phyloP scores from a whole-genome alignment of 805 yeast species.

The Yamadazyma sp. region DNA sequence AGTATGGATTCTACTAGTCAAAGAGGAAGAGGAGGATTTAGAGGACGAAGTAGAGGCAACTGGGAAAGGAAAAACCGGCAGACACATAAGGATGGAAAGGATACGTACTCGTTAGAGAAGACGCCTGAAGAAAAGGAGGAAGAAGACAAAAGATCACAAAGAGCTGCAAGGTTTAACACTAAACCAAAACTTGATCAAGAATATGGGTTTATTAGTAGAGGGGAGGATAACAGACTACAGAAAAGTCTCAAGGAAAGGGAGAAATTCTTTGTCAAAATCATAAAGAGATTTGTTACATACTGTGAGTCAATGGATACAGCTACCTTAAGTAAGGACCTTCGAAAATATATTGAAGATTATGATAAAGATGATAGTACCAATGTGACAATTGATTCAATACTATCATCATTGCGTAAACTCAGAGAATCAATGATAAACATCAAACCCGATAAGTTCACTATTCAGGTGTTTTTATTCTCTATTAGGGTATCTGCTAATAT shows the following conservation, averaged over 20 bases:
- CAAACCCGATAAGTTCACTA: conserved; percentile 35
- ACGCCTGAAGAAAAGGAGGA: neutral
- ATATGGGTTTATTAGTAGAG: conserved; percentile 60
- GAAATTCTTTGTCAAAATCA: conserved; percentile 37
- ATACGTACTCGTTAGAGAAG: neutral
- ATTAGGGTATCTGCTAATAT: conserved; percentile 41
- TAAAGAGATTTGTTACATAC: conserved; percentile 24
- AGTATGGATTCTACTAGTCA: neutral
- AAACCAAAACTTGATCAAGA: conserved; percentile 13
- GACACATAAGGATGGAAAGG: neutral
- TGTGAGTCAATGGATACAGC: conserved; percentile 18
- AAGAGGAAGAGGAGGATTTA: neutral
- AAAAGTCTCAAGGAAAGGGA: conserved; percentile 40
- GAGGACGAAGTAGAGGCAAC: conserved; percentile 1
- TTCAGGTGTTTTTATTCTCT: conserved; percentile 47
- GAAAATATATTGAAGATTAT: neutral
- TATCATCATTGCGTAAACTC: conserved; percentile 42
- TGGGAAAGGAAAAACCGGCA: neutral
- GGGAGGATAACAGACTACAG: conserved; percentile 51
- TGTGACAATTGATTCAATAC: conserved; percentile 22
- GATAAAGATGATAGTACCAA: conserved; percentile 1
- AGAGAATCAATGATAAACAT: conserved; percentile 52
- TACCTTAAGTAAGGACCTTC: conserved; percentile 5
- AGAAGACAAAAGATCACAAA: conserved; percentile 1
- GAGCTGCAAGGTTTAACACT: conserved; percentile 10